These are phyloP conservation scores for Colletotrichum limetticola DNA, from an alignment of 2,329 filamentous ascomycete genomes.

Conservation along the genomic window DNA sequence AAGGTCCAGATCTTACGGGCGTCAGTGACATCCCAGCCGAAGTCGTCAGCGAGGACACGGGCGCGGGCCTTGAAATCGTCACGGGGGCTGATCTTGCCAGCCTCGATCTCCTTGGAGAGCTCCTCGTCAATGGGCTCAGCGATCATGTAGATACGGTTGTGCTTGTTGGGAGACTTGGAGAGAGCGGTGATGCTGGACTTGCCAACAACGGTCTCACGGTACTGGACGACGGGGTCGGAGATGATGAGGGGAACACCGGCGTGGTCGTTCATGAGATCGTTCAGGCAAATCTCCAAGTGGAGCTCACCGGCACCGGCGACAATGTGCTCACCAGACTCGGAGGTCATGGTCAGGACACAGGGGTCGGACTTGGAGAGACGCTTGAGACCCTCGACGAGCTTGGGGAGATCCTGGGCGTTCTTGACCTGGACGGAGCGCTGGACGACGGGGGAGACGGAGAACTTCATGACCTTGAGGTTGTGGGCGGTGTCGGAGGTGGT, in stretches of 20 bases:
- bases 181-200: constrained; percentile 95
- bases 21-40: constrained; percentile 99
- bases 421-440: constrained; percentile 99
- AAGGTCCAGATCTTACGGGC: constrained; percentile 99
- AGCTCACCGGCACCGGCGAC: constrained; percentile 99
- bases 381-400: constrained; percentile 99
- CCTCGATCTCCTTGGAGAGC: constrained; percentile 88
- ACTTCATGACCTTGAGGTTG: constrained; percentile 99
- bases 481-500: constrained; percentile 97
- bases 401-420: constrained; percentile 99
- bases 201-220: constrained; percentile 92
- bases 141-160: constrained; percentile 99
- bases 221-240: constrained; percentile 97
- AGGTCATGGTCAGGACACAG: constrained; percentile 92
- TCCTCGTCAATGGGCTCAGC: constrained; percentile 94
- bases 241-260: constrained; percentile 97
- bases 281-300: constrained; percentile 99
- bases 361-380: constrained; percentile 99
- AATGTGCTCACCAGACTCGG: constrained; percentile 96
- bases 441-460: constrained; percentile 99
- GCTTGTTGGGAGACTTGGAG: constrained; percentile 99
- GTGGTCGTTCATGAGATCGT: constrained; percentile 99
- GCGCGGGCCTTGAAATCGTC: constrained; percentile 99
- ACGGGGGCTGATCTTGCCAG: constrained; percentile 90
- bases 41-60: constrained; percentile 94